Conservation (phyloP, 805 yeast species). For the Maudiozyma turicensis region DNA sequence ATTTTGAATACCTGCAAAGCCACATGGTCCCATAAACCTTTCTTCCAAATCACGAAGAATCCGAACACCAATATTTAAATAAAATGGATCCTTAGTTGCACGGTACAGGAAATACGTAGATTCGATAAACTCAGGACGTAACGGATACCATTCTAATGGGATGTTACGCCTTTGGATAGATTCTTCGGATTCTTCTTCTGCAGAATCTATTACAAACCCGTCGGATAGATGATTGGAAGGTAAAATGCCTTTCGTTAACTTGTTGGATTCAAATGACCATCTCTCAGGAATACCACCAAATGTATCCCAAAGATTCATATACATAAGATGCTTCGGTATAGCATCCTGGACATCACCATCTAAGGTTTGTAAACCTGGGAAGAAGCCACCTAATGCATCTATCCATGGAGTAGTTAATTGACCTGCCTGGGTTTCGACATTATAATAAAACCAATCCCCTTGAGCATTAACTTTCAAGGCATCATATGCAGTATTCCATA, state of each 20-base stretch:
- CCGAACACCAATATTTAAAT: conserved; percentile 62
- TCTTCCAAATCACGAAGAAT: conserved; percentile 46
- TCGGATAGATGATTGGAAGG: background rate
- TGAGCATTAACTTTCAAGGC: conserved; percentile 48
- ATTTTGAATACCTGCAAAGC: conserved; percentile 70
- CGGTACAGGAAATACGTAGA: conserved; percentile 74
- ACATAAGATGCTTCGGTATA: conserved; percentile 47
- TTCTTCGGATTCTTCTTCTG: background rate
- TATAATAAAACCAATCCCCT: conserved; percentile 43
- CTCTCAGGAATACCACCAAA: conserved; percentile 83
- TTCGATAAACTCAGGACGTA: conserved; percentile 87
- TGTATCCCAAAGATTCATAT: conserved; percentile 66
- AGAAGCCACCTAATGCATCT: conserved; percentile 79
- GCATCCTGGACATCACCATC: conserved; percentile 70
- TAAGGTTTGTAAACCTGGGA: conserved; percentile 75
- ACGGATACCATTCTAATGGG: conserved; percentile 79
- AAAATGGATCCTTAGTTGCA: conserved; percentile 82
- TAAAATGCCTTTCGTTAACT: background rate
- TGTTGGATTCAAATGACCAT: conserved; percentile 42
- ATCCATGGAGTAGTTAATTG: conserved; percentile 53
- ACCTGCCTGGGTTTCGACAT: conserved; percentile 50
- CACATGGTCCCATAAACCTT: conserved; percentile 55
- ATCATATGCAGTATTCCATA: conserved; percentile 54
- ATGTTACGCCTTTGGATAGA: conserved; percentile 1
- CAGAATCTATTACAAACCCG: background rate